phyloP scores from a whole-genome alignment of 1,139 yeast species.

The Blastobotrys indianensis region DNA sequence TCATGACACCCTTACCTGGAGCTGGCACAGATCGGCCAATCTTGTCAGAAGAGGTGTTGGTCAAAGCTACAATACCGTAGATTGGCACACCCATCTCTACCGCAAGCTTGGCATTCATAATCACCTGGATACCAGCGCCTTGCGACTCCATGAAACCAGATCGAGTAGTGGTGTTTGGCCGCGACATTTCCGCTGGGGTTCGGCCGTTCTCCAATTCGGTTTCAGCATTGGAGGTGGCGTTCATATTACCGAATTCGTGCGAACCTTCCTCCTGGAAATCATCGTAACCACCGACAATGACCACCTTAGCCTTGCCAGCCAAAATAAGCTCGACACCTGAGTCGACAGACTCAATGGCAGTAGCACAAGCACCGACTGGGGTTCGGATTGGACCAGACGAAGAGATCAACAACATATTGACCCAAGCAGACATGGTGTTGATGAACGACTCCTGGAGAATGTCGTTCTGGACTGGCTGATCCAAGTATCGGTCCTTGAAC shows the following conservation, averaged over 20 bases:
- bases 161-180: constrained; percentile 96
- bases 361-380: constrained; percentile 99
- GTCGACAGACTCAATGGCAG: constrained; percentile 96
- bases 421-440: constrained; percentile 99
- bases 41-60: constrained; percentile 97
- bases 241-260: constrained; percentile 96
- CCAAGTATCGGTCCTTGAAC: constrained; percentile 92
- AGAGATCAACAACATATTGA: constrained; percentile 91
- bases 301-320: constrained; percentile 90
- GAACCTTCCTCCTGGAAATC: constrained; percentile 99
- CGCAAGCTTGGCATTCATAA: constrained; percentile 94
- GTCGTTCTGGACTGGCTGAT: constrained; percentile 92
- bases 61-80: constrained; percentile 87
- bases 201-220: constrained; percentile 93
- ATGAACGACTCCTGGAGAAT: constrained; percentile 95
- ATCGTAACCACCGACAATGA: constrained; percentile 97
- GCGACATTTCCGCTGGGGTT: constrained; percentile 96
- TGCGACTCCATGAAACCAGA: constrained; percentile 99
- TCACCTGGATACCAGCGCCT: constrained; percentile 97
- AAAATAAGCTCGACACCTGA: constrained; percentile 90
- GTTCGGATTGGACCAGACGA: constrained; percentile 99
- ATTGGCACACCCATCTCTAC: constrained; percentile 98
- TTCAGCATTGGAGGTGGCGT: constrained; percentile 86
- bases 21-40: constrained; percentile 99
- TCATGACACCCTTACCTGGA: constrained; percentile 98